Evolutionary conservation across 225 moss, liverwort and hornwort genomes (phyloP).

Genomic region (Lunularia cruciata): DNA sequence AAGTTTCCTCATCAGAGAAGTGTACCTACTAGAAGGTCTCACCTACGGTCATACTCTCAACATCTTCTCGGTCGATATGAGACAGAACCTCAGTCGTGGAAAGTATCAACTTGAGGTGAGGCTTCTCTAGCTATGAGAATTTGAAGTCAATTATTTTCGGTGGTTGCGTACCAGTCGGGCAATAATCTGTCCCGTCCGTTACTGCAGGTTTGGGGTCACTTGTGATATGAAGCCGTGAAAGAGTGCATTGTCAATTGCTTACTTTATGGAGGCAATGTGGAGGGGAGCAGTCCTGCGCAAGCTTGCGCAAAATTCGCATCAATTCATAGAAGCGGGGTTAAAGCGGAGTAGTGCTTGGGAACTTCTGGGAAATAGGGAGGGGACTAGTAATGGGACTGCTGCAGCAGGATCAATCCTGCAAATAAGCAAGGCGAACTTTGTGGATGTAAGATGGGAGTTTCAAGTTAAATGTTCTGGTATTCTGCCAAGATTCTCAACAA

Average conservation of each 20-base stretch:
- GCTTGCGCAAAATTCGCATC: background rate
- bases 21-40: too few species aligned
- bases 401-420: background rate
- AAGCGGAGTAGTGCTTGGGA: background rate
- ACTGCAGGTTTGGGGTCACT: background rate
- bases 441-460: background rate
- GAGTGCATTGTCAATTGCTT: background rate
- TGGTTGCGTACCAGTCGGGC: too few species aligned
- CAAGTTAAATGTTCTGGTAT: background rate
- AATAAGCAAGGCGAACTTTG: background rate
- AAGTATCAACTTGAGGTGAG: too few species aligned
- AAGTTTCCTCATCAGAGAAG: too few species aligned
- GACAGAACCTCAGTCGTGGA: too few species aligned
- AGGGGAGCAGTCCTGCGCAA: conserved; percentile 7
- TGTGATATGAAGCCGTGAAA: background rate
- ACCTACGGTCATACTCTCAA: too few species aligned
- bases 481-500: background rate
- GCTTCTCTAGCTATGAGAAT: too few species aligned
- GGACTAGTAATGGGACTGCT: background rate
- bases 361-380: background rate
- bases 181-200: too few species aligned
- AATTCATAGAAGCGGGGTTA: background rate
- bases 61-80: too few species aligned
- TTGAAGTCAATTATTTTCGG: too few species aligned
- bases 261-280: conserved; percentile 8